Evolutionary conservation across 169 alveolate species (phyloP).

Genomic region (Cryptosporidium parvum): DNA sequence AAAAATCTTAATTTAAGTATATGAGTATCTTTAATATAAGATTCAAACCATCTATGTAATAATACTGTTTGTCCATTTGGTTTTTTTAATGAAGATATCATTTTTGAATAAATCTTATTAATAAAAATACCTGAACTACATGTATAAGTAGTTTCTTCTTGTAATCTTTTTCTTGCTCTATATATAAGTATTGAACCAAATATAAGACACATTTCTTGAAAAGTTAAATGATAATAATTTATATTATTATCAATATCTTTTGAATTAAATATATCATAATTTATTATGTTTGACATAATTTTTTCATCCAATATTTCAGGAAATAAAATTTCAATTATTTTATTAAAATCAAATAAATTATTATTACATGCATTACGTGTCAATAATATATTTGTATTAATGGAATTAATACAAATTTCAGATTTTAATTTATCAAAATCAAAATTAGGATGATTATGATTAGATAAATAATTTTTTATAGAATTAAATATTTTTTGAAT

Average conservation of each 20-base stretch:
- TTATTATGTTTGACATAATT: not conserved
- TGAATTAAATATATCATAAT: not conserved
- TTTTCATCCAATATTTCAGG: slow-evolving; percentile 14
- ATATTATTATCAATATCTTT: too few species aligned
- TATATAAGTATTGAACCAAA: slow-evolving; percentile 35
- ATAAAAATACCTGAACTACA: slow-evolving; percentile 57
- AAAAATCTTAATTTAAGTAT: slow-evolving; percentile 61
- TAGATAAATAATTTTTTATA: not conserved
- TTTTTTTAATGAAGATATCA: slow-evolving; percentile 30
- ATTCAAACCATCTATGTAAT: slow-evolving; percentile 42
- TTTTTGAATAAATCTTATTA: slow-evolving; percentile 50
- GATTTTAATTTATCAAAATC: not conserved
- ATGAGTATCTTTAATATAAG: slow-evolving; percentile 1
- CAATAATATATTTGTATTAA: not conserved
- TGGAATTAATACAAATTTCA: slow-evolving; percentile 9
- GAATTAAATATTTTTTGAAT: slow-evolving; percentile 15
- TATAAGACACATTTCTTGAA: slow-evolving; percentile 44
- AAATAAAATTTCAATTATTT: not conserved
- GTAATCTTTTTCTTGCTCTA: slow-evolving; percentile 48
- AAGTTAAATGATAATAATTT: not conserved
- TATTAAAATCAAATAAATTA: not conserved
- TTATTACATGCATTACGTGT: not conserved
- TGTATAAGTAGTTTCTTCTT: slow-evolving; percentile 37
- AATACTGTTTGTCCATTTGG: slow-evolving; percentile 54
- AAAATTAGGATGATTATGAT: not conserved